phyloP scores from a whole-genome alignment of 2,329 filamentous ascomycete genomes.

The Didymella arachidicola region DNA sequence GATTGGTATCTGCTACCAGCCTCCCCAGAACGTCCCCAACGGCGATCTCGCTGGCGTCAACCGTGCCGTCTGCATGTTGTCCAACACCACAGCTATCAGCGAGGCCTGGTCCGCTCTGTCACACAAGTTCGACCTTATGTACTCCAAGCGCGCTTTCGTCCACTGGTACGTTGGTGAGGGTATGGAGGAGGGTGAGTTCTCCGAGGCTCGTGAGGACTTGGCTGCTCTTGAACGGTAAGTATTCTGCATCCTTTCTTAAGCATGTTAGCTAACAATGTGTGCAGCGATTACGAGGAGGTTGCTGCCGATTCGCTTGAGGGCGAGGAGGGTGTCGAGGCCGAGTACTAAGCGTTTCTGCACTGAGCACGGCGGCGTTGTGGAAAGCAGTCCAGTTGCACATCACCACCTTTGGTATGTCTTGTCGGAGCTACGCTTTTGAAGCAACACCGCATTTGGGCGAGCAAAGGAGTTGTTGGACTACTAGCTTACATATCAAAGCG shows the following conservation, averaged over 20 bases:
- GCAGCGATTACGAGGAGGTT: slow-evolving; percentile 72
- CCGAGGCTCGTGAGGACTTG: slow-evolving; percentile 97
- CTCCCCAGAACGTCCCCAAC: slow-evolving; percentile 93
- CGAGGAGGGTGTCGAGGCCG: slow-evolving; percentile 83
- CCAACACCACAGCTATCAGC: slow-evolving; percentile 97
- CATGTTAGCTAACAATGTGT: too few species aligned
- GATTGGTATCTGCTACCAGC: slow-evolving; percentile 99
- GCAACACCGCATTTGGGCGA: slow-evolving; percentile 28
- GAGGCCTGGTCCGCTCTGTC: slow-evolving; percentile 97
- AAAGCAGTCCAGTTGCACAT: slow-evolving; percentile 36
- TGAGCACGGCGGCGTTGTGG: slow-evolving; percentile 29
- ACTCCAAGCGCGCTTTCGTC: slow-evolving; percentile 99
- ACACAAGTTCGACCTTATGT: slow-evolving; percentile 99
- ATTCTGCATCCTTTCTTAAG: too few species aligned
- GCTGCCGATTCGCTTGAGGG: slow-evolving; percentile 91
- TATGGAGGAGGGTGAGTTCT: slow-evolving; percentile 99
- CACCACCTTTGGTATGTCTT: slow-evolving; percentile 38
- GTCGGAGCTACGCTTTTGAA: slow-evolving; percentile 34
- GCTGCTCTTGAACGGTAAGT: slow-evolving; percentile 91
- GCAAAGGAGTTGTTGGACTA: slow-evolving; percentile 33
- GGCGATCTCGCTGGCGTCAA: slow-evolving; percentile 97
- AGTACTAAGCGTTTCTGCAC: slow-evolving; percentile 72
- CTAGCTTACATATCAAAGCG: slow-evolving; percentile 35
- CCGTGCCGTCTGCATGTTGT: slow-evolving; percentile 98
- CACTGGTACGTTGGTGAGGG: slow-evolving; percentile 99